Evolutionary conservation across 2,329 filamentous ascomycete genomes (phyloP), one percentile per base, ranked within the genome.

Genomic region (Exophiala xenobiotica): DNA sequence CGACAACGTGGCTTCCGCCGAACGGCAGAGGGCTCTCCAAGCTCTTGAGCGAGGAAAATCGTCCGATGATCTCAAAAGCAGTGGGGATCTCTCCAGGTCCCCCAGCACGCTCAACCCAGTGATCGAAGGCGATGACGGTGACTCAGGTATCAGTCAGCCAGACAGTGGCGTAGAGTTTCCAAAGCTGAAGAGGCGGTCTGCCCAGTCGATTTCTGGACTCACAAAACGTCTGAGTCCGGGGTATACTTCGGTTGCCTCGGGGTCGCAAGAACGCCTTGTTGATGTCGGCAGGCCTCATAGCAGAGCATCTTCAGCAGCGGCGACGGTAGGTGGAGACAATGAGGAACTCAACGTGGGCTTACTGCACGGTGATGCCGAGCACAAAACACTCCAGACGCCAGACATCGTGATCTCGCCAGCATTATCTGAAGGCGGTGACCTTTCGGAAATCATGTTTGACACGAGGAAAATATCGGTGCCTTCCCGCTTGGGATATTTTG

Each of bases 21-120:
- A 95, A 65, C 82, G 92, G 7, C 91, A 96, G 67, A 80, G 86
- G 61, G 90, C 90, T 0, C 72, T 97, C 40, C 92, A 97, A 69
- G 83, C 80, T 56, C 75, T 99, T 6, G 92, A 97, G 68, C 90
- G 88, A 58, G 90, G 90, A n/a, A 18, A 37, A 19, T 16, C 31
- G 23, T 19, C 43, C 7, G 27, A 19, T 35, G 46, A 51, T 23
- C 35, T 23, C 3, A 49, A 38, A 41, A 18, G 26, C 5, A 56
- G 45, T 39, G 26, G 41, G 14, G 35, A 49, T 6, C 38, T 44
- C n/a, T 8, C 19, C 18, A n/a, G n/a, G 29, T n/a, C 26, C 8
- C 16, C 29, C 7, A 43, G 18, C 11, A 19, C 37, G 22, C 14
- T n/a, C 11, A 14, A 19, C 14, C 8, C 22, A 6, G n/a, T 23